A percentile compares a stretch with the other conserved stretches of the same genome.
Conservation (phyloP, 305 asterid species). For the Striga hermonthica region DNA sequence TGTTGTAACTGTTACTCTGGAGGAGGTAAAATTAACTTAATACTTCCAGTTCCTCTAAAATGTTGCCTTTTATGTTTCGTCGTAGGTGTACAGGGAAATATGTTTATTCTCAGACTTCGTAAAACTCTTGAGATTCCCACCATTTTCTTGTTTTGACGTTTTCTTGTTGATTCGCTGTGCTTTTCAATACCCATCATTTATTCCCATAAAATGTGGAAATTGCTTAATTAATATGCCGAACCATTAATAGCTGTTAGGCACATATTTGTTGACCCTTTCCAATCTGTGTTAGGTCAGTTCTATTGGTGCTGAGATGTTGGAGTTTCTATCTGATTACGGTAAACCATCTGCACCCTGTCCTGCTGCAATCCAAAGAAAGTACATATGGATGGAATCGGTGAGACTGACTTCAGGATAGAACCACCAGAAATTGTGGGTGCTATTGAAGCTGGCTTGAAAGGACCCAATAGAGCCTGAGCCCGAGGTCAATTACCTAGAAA, state of each 20-base stretch:
- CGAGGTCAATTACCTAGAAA: conserved; percentile 53
- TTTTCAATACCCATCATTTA: not conserved
- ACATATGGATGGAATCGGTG: conserved; percentile 82
- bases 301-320: conserved; percentile 89
- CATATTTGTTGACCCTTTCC: conserved; percentile 32
- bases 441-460: conserved; percentile 82
- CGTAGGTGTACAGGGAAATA: conserved; percentile 6
- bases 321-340: conserved; percentile 90
- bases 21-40: conserved; percentile 62
- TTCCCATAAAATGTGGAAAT: conserved; percentile 12
- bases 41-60: conserved; percentile 26
- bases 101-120: not conserved
- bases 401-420: conserved; percentile 75
- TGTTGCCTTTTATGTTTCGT: conserved; percentile 19
- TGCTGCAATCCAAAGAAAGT: conserved; percentile 90
- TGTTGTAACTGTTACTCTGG: conserved; percentile 89
- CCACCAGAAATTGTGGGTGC: conserved; percentile 81
- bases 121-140: not conserved
- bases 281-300: conserved; percentile 70
- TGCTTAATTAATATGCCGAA: not conserved
- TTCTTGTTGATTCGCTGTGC: too few relatives aligned
- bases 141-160: too few relatives aligned
- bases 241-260: not conserved
- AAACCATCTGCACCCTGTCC: conserved; percentile 91
- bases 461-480: conserved; percentile 95